Conservation (phyloP, 1,284 basidiomycete genomes). For the Ganoderma leucocontextum region DNA sequence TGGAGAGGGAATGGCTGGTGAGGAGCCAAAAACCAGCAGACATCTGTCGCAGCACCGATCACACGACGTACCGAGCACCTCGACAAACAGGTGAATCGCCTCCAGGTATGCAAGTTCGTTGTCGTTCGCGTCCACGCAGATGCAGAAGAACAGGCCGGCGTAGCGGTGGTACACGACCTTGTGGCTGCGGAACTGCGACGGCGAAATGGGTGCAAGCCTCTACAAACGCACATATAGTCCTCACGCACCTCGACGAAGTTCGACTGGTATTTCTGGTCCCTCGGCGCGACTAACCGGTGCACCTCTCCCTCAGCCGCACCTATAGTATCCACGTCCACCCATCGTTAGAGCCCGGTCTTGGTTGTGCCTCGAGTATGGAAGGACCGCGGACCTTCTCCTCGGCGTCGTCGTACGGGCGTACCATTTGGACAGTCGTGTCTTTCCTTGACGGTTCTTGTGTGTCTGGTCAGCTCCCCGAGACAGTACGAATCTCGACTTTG, state of each 20-base stretch:
- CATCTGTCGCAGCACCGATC: neutral
- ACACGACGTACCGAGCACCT: slow-evolving; percentile 84
- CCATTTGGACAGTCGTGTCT: slow-evolving; percentile 97
- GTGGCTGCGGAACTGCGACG: slow-evolving; percentile 87
- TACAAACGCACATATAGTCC: neutral
- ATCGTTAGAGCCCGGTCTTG: neutral
- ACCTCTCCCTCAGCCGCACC: slow-evolving; percentile 94
- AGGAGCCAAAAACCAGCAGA: neutral
- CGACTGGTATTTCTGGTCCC: slow-evolving; percentile 98
- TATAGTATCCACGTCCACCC: slow-evolving; percentile 43
- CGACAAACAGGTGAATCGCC: slow-evolving; percentile 98
- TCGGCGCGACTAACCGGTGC: slow-evolving; percentile 91
- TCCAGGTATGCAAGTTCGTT: slow-evolving; percentile 98
- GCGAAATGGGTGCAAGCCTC: neutral
- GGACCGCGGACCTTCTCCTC: slow-evolving; percentile 83
- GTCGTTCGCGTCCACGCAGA: slow-evolving; percentile 97
- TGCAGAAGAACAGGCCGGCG: slow-evolving; percentile 97
- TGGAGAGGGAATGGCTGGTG: slow-evolving; percentile 41
- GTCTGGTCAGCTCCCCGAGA: slow-evolving; percentile 1
- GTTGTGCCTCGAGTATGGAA: neutral
- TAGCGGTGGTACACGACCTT: slow-evolving; percentile 96
- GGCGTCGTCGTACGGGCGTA: slow-evolving; percentile 97
- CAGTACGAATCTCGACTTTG: neutral
- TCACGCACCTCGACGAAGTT: slow-evolving; percentile 94
- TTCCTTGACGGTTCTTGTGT: slow-evolving; percentile 93